Evolutionary conservation across 2,329 filamentous ascomycete species (phyloP).

Genomic region (Fusarium sambucinum): DNA sequence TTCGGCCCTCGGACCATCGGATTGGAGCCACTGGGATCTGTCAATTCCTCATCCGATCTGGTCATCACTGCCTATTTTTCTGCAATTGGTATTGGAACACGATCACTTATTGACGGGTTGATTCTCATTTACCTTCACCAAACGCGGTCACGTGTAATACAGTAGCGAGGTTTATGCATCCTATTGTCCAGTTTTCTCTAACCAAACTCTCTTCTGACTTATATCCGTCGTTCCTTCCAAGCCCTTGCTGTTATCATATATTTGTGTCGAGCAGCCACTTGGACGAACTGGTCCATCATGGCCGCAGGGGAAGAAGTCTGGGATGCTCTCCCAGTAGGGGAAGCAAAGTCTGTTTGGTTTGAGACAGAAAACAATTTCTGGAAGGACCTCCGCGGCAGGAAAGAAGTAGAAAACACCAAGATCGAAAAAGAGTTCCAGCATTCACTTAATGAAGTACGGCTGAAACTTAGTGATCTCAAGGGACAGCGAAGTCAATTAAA

Average conservation of each 20-base stretch:
- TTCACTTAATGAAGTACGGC: slow-evolving; percentile 45
- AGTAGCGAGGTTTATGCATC: slow-evolving; percentile 13
- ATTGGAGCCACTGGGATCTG: slow-evolving; percentile 37
- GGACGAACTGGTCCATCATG: slow-evolving; percentile 31
- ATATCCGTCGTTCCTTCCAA: neutral
- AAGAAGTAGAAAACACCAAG: slow-evolving; percentile 42
- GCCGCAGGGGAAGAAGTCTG: slow-evolving; percentile 46
- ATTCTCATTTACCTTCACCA: slow-evolving; percentile 6
- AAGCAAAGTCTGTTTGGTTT: slow-evolving; percentile 52
- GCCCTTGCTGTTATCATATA: neutral
- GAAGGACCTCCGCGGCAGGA: slow-evolving; percentile 46
- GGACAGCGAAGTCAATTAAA: slow-evolving; percentile 47
- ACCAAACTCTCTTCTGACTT: slow-evolving; percentile 1
- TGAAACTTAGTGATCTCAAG: slow-evolving; percentile 49
- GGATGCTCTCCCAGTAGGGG: slow-evolving; percentile 50
- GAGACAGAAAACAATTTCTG: slow-evolving; percentile 55
- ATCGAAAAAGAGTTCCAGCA: slow-evolving; percentile 46
- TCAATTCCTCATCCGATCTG: slow-evolving; percentile 32
- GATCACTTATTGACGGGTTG: slow-evolving; percentile 3
- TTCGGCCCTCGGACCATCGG: slow-evolving; percentile 39
- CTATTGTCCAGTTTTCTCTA: slow-evolving; percentile 12
- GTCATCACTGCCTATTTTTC: slow-evolving; percentile 13
- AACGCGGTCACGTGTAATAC: slow-evolving; percentile 20
- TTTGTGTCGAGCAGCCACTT: neutral
- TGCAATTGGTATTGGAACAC: slow-evolving; percentile 27